Base-by-base conservation (phyloP, 1,284 basidiomycete species). In the Anthracocystis panici-leucophaei region DNA sequence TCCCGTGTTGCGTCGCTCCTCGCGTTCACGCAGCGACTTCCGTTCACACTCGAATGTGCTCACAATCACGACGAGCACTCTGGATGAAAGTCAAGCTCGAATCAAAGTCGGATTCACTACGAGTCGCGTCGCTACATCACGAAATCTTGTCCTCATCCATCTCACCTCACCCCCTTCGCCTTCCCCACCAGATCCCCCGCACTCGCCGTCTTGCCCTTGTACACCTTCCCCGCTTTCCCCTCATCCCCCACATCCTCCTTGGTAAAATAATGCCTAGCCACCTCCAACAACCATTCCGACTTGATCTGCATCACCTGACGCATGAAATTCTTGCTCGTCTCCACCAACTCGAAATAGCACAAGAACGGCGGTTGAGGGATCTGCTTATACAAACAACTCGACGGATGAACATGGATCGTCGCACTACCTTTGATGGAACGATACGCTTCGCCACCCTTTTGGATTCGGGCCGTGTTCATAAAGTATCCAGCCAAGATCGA, bases 301-400 rank as follows among this genome's bases (percentile, higher is more conserved):
- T 97, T 95, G 84, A 99, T 97, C 82, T 97, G 94, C 94, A 98
- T 98, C 45, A 95, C 90, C 89, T 97, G 95, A 63, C 94, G 91
- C 84, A 87, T 87, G 79, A 87, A 89, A 78, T 89, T 88, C 78
- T 89, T 89, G 52, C 85, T 86, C 12, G 89, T 90, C 59, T 89
- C 86, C 5, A 90, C 89, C 23, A 97, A 88, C 86, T 99, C 97
- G 84, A 97, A 99, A 87, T 97, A 99, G 63, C 97, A 86, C 31
- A 99, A 25, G 20, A 63, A 93, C 83, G 92, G 92, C 23, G 95
- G 91, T 0, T 95, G 97, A 0, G 97, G 97, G 78, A 97, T 94
- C 82, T 92, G 91, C 80, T 97, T 93, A 89, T 98, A 95, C 74
- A 99, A 87, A 84, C 93, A 92, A 6, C 94, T 96, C 2, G 94